A percentile compares a stretch with the other conserved stretches of the same genome.
These are phyloP conservation scores for Cytospora chrysosperma DNA, from an alignment of 2,329 filamentous ascomycete species.

Conservation along the genomic window DNA sequence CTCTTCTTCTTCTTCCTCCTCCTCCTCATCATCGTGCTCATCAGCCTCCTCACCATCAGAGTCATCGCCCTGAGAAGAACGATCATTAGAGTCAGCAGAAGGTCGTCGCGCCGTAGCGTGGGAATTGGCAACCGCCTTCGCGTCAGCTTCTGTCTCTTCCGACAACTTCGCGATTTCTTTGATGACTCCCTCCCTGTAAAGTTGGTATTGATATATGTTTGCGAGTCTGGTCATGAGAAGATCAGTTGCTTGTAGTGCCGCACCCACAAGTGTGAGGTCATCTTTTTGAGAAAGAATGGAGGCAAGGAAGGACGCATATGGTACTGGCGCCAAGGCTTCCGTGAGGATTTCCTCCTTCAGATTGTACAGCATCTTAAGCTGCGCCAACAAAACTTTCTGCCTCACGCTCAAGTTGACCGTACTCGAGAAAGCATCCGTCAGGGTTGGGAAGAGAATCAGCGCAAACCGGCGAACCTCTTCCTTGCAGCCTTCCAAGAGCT, in stretches of 20 bases:
- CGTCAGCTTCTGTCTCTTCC: conserved; percentile 40
- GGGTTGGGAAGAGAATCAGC: conserved; percentile 86
- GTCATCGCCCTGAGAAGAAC: conserved; percentile 27
- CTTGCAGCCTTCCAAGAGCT: conserved; percentile 79
- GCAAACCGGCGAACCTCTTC: conserved; percentile 87
- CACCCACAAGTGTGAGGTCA: conserved; percentile 81
- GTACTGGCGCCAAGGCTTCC: conserved; percentile 81
- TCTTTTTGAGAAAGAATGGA: conserved; percentile 96
- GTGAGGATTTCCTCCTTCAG: conserved; percentile 81
- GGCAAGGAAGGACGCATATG: conserved; percentile 93
- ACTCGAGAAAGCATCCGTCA: conserved; percentile 96
- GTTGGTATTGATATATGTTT: conserved; percentile 89
- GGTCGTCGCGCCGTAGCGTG: conserved; percentile 33
- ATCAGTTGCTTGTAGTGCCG: conserved; percentile 85
- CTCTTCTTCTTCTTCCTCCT: conserved; percentile 47
- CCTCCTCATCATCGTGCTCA: conserved; percentile 51
- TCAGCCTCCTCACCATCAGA: conserved; percentile 50
- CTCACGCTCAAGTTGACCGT: conserved; percentile 94
- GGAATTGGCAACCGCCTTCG: conserved; percentile 27
- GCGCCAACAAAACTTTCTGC: conserved; percentile 92
- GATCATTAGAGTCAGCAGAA: conserved; percentile 30
- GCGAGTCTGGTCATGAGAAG: conserved; percentile 81
- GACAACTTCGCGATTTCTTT: conserved; percentile 84
- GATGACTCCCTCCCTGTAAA: conserved; percentile 95
- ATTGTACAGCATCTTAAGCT: conserved; percentile 96